Conservation (phyloP, 768 basidiomycete species). For the Boletus insuetus region DNA sequence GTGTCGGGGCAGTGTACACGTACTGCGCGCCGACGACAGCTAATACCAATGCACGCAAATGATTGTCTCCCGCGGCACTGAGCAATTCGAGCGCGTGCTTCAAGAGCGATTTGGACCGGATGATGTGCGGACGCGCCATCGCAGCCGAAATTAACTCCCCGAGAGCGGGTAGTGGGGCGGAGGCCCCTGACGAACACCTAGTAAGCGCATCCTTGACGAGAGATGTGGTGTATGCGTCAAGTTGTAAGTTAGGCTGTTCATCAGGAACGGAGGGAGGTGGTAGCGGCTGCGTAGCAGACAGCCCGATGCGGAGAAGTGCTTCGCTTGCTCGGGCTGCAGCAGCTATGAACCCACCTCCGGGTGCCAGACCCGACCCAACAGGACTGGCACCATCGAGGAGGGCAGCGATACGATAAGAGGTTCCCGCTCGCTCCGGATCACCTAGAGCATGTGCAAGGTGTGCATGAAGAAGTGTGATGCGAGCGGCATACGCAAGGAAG, state of each 20-base stretch:
- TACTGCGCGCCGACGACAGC: conserved; percentile 71
- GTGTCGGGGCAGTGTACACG: conserved; percentile 64
- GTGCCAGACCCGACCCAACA: conserved; percentile 20
- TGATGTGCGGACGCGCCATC: conserved; percentile 22
- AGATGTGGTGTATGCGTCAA: conserved; percentile 15
- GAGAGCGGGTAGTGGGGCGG: conserved; percentile 15
- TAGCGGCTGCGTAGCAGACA: conserved; percentile 17
- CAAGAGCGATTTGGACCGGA: conserved; percentile 39
- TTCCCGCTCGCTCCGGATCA: conserved; percentile 48
- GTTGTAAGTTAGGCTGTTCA: conserved; percentile 7
- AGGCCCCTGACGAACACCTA: conserved; percentile 22
- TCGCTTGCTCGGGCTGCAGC: conserved; percentile 53
- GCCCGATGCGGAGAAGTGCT: conserved; percentile 49
- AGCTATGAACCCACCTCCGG: conserved; percentile 39
- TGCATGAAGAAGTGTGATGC: conserved; percentile 65
- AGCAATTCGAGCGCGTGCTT: conserved; percentile 59
- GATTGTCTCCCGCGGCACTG: conserved; percentile 61
- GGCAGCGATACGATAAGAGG: conserved; percentile 64
- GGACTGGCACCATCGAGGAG: conserved; percentile 38
- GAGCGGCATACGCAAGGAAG: conserved; percentile 55
- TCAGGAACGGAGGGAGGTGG: not conserved
- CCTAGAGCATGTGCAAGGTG: conserved; percentile 72
- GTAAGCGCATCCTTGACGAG: conserved; percentile 28
- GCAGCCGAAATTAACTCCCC: conserved; percentile 20
- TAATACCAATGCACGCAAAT: conserved; percentile 67